Percentiles rank a stretch among this genome's conserved stretches.
These are phyloP conservation scores for Stereocaulon alpinum DNA, from an alignment of 495 filamentous ascomycete species.

Conservation along the genomic window DNA sequence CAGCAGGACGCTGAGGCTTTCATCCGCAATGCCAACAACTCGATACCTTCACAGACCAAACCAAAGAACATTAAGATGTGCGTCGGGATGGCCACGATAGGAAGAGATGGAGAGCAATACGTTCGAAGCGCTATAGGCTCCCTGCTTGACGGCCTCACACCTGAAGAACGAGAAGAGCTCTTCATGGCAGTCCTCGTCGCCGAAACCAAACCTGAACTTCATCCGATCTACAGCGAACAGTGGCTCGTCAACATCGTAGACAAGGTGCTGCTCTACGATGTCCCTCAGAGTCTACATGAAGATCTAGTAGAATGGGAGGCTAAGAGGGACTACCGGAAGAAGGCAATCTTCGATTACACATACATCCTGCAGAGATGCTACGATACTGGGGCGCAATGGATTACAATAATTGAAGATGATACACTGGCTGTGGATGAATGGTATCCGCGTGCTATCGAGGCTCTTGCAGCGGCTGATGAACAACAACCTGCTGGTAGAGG, in stretches of 20 bases:
- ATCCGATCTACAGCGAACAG: slow-evolving; percentile 38
- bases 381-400: slow-evolving; percentile 34
- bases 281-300: slow-evolving; percentile 17
- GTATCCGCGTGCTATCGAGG: slow-evolving; percentile 37
- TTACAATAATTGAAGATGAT: slow-evolving; percentile 47
- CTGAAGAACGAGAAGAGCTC: slow-evolving; percentile 35
- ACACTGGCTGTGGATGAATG: slow-evolving; percentile 41
- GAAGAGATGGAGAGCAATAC: slow-evolving; percentile 32
- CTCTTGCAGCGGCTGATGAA: slow-evolving; percentile 29
- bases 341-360: slow-evolving; percentile 41
- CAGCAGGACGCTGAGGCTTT: slow-evolving; percentile 30
- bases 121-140: slow-evolving; percentile 41
- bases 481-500: slow-evolving; percentile 18
- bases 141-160: slow-evolving; percentile 38
- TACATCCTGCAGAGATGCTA: slow-evolving; percentile 39
- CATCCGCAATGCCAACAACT: slow-evolving; percentile 24
- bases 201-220: slow-evolving; percentile 36
- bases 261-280: slow-evolving; percentile 33
- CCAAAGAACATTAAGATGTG: slow-evolving; percentile 23
- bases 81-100: slow-evolving; percentile 31
- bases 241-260: slow-evolving; percentile 41
- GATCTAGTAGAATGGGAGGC: slow-evolving; percentile 22
- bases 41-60: slow-evolving; percentile 1
- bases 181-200: slow-evolving; percentile 45
- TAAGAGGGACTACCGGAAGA: slow-evolving; percentile 29